Evolutionary conservation across 164 flowering plant genomes (phyloP).

Genomic region (Dillenia suffruticosa): DNA sequence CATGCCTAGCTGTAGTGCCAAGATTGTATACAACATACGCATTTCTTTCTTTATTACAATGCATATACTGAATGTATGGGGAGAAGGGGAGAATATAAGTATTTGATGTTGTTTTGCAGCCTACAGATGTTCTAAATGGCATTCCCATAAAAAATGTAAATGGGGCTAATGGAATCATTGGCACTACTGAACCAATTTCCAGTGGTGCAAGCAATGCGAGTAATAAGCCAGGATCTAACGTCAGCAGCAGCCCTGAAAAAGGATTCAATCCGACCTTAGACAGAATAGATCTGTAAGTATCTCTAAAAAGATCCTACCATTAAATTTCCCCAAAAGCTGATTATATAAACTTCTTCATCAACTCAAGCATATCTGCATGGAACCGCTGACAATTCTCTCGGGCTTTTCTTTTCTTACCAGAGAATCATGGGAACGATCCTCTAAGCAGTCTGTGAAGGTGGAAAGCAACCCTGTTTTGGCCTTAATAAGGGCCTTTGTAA

Average conservation of each 20-base stretch:
- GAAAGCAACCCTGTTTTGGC: constrained; percentile 42
- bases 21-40: not conserved
- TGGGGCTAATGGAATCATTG: constrained; percentile 2
- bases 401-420: constrained; percentile 27
- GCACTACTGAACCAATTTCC: constrained; percentile 4
- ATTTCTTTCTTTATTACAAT: not conserved
- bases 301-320: not conserved
- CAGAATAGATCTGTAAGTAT: constrained; percentile 57
- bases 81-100: not conserved
- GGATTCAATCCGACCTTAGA: constrained; percentile 36
- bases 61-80: not conserved
- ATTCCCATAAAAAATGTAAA: not conserved
- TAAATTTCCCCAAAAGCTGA: not conserved
- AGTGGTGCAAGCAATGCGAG: constrained; percentile 7
- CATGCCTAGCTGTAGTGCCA: not conserved
- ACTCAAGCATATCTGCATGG: not conserved
- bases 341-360: not conserved
- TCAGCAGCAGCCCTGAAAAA: constrained; percentile 11
- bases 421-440: constrained; percentile 51
- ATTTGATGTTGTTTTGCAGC: constrained; percentile 19
- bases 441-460: constrained; percentile 28
- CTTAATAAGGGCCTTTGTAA: constrained; percentile 35
- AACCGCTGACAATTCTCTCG: not conserved
- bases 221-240: constrained; percentile 15
- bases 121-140: constrained; percentile 15